Base-by-base conservation (phyloP, 1,139 yeast species). In the Geotrichum histeridarum region DNA sequence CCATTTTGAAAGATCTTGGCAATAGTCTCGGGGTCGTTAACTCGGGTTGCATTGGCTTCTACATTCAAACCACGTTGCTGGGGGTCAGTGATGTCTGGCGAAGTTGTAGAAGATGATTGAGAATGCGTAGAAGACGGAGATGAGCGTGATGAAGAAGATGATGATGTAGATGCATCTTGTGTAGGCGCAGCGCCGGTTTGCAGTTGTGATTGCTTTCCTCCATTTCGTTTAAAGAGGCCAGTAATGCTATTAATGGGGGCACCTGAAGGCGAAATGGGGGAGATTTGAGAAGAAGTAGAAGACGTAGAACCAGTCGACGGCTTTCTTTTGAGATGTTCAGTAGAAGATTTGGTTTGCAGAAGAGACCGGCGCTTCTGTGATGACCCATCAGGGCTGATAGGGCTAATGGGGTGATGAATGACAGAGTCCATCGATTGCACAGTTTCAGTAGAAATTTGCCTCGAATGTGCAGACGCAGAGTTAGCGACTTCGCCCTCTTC, bases 321-420 rank as follows among this genome's bases (percentile, higher is more conserved):
- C 32, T 35, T 45, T 11, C 14, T 31, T 15, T 45, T 45, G 42
- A 45, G 49, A 12, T 45, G 49, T 15, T 45, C 49, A 7, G 49
- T 45, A 4, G 49, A 45, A 12, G 49, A 45, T 22, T 45, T 45
- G 15, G 49, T 45, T 30, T 30, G 35, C 32, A 45, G 41, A 11
- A 45, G 49, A 14, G 49, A 45, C 15, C 49, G 31, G 27, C 49
- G 49, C 22, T 45, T 45, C 27, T 35, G 41, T 8, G 48, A 45
- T 22, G 17, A 14, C 9, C 46, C 46, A 30, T 45, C 49, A 6
- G 48, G 39, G 27, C 46, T 30, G 44, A 33, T 33, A 22, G 27
- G 27, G 12, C 46, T 42, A 4, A 22, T 12, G 14, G 42, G 5
- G 33, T 45, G 49, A 22, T 45, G 49, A 11, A 45, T 36, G 12